Percentiles rank a stretch among this genome's conserved stretches.
Evolutionary conservation across 2,329 filamentous ascomycete genomes (phyloP).

Genomic region (Monilinia aucupariae): DNA sequence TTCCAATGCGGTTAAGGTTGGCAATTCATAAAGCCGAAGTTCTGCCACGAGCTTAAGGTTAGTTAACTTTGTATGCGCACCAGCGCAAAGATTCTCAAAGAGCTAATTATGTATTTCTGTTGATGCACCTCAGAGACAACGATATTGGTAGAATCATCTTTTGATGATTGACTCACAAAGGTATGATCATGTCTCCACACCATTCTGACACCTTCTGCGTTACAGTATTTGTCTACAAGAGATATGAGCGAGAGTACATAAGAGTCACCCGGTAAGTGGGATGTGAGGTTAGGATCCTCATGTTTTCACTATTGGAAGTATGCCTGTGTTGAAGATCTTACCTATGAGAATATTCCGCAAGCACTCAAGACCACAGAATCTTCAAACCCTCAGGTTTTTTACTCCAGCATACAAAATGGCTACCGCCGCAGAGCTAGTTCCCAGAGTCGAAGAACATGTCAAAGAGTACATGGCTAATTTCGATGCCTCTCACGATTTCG

Average conservation of each 20-base stretch:
- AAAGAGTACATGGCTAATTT: constrained; percentile 65
- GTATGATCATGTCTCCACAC: neutral
- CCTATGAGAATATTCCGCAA: neutral
- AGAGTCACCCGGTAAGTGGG: constrained; percentile 7
- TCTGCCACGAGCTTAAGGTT: neutral
- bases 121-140: neutral
- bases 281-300: neutral
- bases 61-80: too few species aligned
- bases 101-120: neutral
- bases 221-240: neutral
- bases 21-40: neutral
- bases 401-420: neutral
- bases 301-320: neutral
- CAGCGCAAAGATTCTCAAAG: neutral
- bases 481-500: constrained; percentile 82
- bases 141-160: neutral
- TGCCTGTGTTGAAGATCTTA: neutral
- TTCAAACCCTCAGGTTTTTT: too few species aligned
- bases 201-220: neutral
- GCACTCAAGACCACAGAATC: neutral
- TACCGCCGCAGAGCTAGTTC: constrained; percentile 39
- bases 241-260: neutral
- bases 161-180: neutral
- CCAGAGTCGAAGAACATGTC: constrained; percentile 54
- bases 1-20: too few species aligned